phyloP scores from a whole-genome alignment of 306 rosid species.

The Dryas drummondii region DNA sequence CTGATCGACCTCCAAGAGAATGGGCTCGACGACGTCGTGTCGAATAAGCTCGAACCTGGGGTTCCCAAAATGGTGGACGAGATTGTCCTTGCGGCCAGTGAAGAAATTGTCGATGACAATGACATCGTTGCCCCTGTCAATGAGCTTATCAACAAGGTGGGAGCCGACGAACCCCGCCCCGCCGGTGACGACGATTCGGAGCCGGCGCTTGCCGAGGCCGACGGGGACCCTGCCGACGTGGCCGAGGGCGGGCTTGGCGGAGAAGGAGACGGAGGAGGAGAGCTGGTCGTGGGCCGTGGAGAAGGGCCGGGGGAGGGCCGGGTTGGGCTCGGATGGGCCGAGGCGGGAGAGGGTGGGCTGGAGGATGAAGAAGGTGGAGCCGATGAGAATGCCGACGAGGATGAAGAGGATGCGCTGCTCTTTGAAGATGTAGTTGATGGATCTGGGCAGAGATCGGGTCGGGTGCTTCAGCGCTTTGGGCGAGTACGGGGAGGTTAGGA shows the following conservation, averaged over 20 bases:
- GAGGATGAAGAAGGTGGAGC: conserved; percentile 82
- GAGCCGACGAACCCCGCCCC: conserved; percentile 93
- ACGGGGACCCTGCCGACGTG: conserved; percentile 61
- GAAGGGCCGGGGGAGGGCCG: conserved; percentile 33
- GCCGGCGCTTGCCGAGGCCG: conserved; percentile 45
- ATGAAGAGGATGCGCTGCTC: conserved; percentile 91
- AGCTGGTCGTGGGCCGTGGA: conserved; percentile 24
- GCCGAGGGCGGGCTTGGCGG: neutral
- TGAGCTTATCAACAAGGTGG: conserved; percentile 79
- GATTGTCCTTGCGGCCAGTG: conserved; percentile 75
- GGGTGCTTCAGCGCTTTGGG: conserved; percentile 70
- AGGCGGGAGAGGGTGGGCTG: conserved; percentile 79
- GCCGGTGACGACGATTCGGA: conserved; percentile 76
- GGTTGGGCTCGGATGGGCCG: conserved; percentile 48
- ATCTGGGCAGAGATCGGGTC: conserved; percentile 75
- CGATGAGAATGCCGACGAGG: conserved; percentile 76
- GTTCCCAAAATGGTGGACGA: conserved; percentile 71
- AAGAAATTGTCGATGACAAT: conserved; percentile 86
- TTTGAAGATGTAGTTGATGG: conserved; percentile 69
- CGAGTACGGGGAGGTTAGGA: conserved; percentile 55
- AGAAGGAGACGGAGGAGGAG: conserved; percentile 10
- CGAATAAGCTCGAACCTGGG: conserved; percentile 87
- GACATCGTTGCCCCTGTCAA: conserved; percentile 72
- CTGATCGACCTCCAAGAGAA: conserved; percentile 91
- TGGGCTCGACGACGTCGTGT: conserved; percentile 89